Conservation (phyloP, 768 basidiomycete genomes). For the Russula sp. region DNA sequence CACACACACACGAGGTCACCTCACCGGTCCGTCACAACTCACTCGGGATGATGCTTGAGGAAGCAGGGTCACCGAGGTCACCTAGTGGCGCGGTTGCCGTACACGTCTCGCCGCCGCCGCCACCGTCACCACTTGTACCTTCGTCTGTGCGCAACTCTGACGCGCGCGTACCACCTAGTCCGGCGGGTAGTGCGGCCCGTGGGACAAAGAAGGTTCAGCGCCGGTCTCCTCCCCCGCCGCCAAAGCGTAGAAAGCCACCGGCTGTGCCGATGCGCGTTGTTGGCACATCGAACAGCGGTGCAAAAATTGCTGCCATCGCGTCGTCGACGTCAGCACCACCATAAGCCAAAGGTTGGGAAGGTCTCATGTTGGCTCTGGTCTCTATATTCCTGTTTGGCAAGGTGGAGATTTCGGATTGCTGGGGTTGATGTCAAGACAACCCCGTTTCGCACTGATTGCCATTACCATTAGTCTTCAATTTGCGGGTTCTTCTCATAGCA, state of each 20-base stretch:
- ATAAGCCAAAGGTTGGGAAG: background rate
- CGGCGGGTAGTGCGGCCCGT: background rate
- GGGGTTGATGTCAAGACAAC: no score
- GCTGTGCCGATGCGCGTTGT: slow-evolving; percentile 44
- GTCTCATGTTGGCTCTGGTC: background rate
- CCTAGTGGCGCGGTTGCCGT: slow-evolving; percentile 18
- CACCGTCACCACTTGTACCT: slow-evolving; percentile 18
- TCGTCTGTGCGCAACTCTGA: slow-evolving; percentile 19
- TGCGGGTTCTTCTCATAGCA: no score
- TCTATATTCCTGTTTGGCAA: background rate
- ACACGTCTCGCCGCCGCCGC: slow-evolving; percentile 16
- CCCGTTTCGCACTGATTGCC: no score
- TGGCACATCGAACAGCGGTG: slow-evolving; percentile 41
- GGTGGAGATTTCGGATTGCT: background rate
- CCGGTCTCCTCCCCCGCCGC: slow-evolving; percentile 55
- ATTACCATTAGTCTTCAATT: no score
- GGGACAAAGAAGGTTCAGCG: slow-evolving; percentile 16
- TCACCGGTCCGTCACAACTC: slow-evolving; percentile 9
- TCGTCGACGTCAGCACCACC: slow-evolving; percentile 29
- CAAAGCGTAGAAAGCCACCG: slow-evolving; percentile 63
- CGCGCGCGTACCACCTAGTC: slow-evolving; percentile 20
- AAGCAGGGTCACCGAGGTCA: slow-evolving; percentile 20
- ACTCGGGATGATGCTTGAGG: slow-evolving; percentile 24
- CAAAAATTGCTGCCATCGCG: slow-evolving; percentile 53
- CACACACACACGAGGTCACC: background rate